Base-by-base conservation (phyloP, 345 rosid species). In the Boechera stricta region DNA sequence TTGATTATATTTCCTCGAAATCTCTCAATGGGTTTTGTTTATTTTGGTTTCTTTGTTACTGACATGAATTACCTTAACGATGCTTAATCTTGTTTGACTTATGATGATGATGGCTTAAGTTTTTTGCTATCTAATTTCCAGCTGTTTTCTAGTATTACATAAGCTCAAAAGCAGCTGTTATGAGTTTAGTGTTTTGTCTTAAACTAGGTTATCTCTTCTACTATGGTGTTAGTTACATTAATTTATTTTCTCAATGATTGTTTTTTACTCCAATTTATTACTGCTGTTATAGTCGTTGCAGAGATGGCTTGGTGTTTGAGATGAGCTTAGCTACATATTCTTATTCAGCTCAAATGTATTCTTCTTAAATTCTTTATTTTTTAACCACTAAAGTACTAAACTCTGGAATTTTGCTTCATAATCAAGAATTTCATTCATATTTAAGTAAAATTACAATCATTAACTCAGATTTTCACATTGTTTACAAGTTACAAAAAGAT, bases 401-500 rank as follows among this genome's bases (percentile, higher is more conserved):
- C 13, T 5, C n/a, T 1, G 7, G 21, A 11, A 36, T 35, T 69
- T 16, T 1, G 54, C 42, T 16, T 12, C 18, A 56, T 10, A 44
- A 44, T 18, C 41, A 16, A 57, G 0, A 29, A 6, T 4, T 58
- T 58, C 0, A 45, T 33, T 31, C 11, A 38, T 38, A 9, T 4
- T 59, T 47, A 7, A 12, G 15, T 8, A 59, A 8, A 4, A 59
- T 45, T 47, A 71, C 58, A 71, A 44, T 70, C 44, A n/a, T 4
- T 29, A 58, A 44, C 42, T 56, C 16, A 10, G 63, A 38, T 55
- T 55, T 41, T 6, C 29, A n/a, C 11, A 41, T 11, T 26, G 38
- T 26, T 36, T 53, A 39, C 38, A 36, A 36, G 38, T 38, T 54
- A 38, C 38, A 39, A 53, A 68, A 69, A 39, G 8, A 10, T 8